Evolutionary conservation across 2,329 filamentous ascomycete species (phyloP).

Genomic region (Colletotrichum echinochloae): DNA sequence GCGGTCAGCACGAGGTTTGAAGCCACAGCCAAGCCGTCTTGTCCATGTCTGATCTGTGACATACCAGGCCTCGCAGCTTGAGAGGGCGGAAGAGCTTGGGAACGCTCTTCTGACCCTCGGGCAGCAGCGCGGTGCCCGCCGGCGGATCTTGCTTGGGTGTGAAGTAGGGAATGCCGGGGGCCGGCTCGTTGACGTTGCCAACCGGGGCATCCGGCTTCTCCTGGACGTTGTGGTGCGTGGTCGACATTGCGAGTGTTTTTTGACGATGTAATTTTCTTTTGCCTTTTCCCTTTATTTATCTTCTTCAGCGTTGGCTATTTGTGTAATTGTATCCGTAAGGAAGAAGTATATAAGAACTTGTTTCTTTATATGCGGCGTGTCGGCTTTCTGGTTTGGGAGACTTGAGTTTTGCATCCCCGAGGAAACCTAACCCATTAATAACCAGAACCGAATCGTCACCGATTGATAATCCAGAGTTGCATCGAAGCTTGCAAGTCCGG

Average conservation of each 20-base stretch:
- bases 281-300: too few species aligned
- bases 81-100: constrained; percentile 56
- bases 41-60: constrained; percentile 44
- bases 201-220: background rate
- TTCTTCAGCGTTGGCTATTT: too few species aligned
- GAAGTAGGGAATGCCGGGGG: constrained; percentile 3
- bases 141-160: constrained; percentile 7
- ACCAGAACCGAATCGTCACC: background rate
- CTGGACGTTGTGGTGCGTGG: constrained; percentile 4
- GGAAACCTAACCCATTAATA: background rate
- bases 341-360: too few species aligned
- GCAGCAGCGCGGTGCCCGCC: constrained; percentile 5
- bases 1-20: background rate
- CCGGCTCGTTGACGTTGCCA: background rate
- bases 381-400: background rate
- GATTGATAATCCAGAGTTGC: background rate
- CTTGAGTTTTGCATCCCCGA: background rate
- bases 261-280: too few species aligned
- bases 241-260: background rate
- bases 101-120: background rate
- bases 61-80: constrained; percentile 55
- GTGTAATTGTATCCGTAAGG: too few species aligned
- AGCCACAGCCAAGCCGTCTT: too few species aligned
- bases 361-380: background rate
- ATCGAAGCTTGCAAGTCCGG: background rate